These are phyloP conservation scores for Clonostachys chloroleuca DNA, from an alignment of 2,329 filamentous ascomycete genomes.

Conservation along the genomic window DNA sequence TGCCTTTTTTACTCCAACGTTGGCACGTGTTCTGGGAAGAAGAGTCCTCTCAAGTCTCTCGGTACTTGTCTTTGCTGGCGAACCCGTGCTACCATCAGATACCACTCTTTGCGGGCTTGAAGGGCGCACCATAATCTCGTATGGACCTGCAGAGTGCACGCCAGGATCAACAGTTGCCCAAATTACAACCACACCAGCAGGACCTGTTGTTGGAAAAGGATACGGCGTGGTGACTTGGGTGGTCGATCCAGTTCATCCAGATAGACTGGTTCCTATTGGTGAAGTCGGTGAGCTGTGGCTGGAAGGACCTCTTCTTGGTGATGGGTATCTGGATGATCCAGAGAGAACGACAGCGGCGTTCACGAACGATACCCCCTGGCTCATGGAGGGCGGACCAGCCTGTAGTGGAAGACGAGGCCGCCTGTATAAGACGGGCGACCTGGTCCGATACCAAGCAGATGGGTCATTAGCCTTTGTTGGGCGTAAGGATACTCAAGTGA, in stretches of 20 bases:
- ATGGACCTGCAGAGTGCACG: conserved; percentile 2
- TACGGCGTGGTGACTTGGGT: conserved; percentile 22
- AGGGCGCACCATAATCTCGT: conserved; percentile 11
- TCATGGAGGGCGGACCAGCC: conserved; percentile 15
- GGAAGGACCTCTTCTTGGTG: conserved; percentile 75
- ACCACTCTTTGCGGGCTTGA: conserved; percentile 13
- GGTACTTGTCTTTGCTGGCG: conserved; percentile 12
- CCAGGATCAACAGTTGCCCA: conserved; percentile 10
- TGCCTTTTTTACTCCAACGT: conserved; percentile 6
- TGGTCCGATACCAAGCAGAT: conserved; percentile 73
- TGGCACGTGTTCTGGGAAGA: conserved; percentile 11
- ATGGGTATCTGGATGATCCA: conserved; percentile 51
- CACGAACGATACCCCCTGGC: conserved; percentile 51
- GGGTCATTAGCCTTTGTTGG: conserved; percentile 69
- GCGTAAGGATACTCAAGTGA: conserved; percentile 53
- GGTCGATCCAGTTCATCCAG: conserved; percentile 27
- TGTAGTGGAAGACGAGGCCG: conserved; percentile 44
- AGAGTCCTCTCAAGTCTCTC: conserved; percentile 7
- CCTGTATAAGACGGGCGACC: conserved; percentile 78
- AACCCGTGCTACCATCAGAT: conserved; percentile 9
- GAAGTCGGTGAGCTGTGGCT: conserved; percentile 78
- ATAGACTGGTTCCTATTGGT: conserved; percentile 12
- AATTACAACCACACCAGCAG: conserved; percentile 11
- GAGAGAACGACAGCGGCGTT: conserved; percentile 45
- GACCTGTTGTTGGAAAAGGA: conserved; percentile 1